Evolutionary conservation across 1,284 basidiomycete genomes (phyloP).

Genomic region (Malassezia nana): DNA sequence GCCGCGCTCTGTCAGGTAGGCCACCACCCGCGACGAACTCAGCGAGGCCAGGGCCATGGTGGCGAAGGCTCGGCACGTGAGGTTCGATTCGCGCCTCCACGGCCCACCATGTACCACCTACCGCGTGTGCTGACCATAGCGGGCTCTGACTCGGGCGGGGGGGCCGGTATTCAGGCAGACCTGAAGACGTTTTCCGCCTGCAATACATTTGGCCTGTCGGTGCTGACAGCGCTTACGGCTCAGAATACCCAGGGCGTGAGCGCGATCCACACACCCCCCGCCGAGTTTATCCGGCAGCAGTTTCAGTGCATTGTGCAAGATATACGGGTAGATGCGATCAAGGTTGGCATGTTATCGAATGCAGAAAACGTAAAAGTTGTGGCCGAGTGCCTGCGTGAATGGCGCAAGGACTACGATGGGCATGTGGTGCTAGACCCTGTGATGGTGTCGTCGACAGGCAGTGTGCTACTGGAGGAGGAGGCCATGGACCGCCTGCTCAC

Average conservation of each 20-base stretch:
- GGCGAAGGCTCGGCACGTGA: not conserved
- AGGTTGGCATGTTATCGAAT: constrained; percentile 75
- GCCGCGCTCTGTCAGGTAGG: constrained; percentile 39
- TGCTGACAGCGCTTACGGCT: constrained; percentile 76
- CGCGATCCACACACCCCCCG: constrained; percentile 51
- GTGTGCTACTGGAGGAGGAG: constrained; percentile 62
- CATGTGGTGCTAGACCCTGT: constrained; percentile 57
- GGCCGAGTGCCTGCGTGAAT: constrained; percentile 23
- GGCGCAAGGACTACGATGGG: constrained; percentile 9
- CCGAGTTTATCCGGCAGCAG: constrained; percentile 52
- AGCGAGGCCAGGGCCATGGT: constrained; percentile 24
- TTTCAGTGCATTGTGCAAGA: constrained; percentile 66
- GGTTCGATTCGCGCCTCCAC: not conserved
- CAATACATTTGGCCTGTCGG: constrained; percentile 73
- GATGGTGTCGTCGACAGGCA: constrained; percentile 83
- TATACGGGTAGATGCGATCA: constrained; percentile 65
- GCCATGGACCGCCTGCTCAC: constrained; percentile 59
- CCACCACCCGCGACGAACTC: constrained; percentile 36
- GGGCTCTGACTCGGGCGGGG: constrained; percentile 75
- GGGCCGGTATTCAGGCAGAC: constrained; percentile 77
- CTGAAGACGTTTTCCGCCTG: constrained; percentile 66
- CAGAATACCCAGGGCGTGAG: constrained; percentile 79
- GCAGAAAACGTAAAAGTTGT: constrained; percentile 49
- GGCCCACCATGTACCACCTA: constrained; percentile 1
- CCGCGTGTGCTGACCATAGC: constrained; percentile 62